A percentile compares a stretch with the other conserved stretches of the same genome.
Evolutionary conservation across 139 green algal species (phyloP).

Genomic region (Desmodesmus armatus): DNA sequence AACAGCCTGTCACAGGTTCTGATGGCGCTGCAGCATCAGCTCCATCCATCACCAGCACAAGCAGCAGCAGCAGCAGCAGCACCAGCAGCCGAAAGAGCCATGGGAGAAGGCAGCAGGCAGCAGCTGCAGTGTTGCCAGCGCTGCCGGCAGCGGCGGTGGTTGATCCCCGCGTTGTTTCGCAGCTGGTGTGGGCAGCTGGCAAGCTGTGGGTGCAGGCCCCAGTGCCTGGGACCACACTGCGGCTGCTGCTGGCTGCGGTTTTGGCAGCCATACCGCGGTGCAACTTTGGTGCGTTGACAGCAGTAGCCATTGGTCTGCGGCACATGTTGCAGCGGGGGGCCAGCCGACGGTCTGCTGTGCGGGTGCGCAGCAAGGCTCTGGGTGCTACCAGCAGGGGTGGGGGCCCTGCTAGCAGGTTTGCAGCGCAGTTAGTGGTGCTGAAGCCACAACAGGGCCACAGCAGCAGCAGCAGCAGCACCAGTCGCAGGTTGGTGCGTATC

Average conservation of each 20-base stretch:
- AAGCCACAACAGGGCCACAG: neutral
- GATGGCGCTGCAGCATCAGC: neutral
- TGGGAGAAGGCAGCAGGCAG: neutral
- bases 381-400: neutral
- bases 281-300: neutral
- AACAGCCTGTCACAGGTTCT: neutral
- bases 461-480: slow-evolving; percentile 14
- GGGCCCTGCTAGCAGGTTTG: no score
- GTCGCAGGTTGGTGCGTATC: neutral
- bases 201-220: neutral
- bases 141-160: neutral
- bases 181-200: neutral
- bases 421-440: no score
- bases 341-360: no score
- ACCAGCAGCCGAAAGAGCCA: neutral
- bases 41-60: neutral
- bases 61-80: slow-evolving; percentile 13
- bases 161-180: neutral
- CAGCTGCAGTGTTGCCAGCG: slow-evolving; percentile 2
- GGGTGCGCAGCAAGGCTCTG: no score
- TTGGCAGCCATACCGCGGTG: neutral
- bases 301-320: neutral
- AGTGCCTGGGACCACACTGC: neutral
- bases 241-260: slow-evolving; percentile 1
- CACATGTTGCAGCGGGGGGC: no score